These are phyloP conservation scores for Aspergillus transmontanensis DNA, from an alignment of 2,329 filamentous ascomycete species.

Conservation along the genomic window DNA sequence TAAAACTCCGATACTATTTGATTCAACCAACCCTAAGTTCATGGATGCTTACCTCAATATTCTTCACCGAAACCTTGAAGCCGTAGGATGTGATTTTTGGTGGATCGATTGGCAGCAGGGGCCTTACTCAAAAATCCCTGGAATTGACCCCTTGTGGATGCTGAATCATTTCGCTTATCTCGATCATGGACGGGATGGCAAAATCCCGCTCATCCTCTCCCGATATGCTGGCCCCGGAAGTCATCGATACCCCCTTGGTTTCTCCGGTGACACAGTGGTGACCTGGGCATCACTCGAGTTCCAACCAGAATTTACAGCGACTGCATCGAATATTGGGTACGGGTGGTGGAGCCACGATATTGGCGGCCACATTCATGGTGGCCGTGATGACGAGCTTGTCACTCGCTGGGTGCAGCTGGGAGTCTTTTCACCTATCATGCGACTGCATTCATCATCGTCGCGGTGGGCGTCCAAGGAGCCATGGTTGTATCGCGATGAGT, in stretches of 20 bases:
- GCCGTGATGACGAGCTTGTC: constrained; percentile 60
- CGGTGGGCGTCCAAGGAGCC: constrained; percentile 64
- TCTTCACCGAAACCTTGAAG: constrained; percentile 59
- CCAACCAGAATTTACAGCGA: constrained; percentile 68
- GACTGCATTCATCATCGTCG: constrained; percentile 62
- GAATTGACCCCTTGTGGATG: constrained; percentile 65
- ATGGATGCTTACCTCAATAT: constrained; percentile 62
- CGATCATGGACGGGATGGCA: constrained; percentile 50
- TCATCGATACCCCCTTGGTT: constrained; percentile 66
- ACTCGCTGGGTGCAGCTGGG: constrained; percentile 65
- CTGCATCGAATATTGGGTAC: constrained; percentile 67
- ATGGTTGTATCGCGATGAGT: constrained; percentile 57
- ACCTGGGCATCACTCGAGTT: constrained; percentile 64
- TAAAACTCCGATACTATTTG: constrained; percentile 58
- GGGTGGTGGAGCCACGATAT: constrained; percentile 72
- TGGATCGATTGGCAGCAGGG: constrained; percentile 73
- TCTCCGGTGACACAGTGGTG: constrained; percentile 63
- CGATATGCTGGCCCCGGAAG: constrained; percentile 65
- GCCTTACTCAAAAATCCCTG: constrained; percentile 54
- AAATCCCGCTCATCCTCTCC: constrained; percentile 58
- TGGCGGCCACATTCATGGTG: constrained; percentile 63
- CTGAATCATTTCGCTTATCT: constrained; percentile 67
- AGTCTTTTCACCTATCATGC: constrained; percentile 62
- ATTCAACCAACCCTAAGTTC: constrained; percentile 57
- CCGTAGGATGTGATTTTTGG: constrained; percentile 64